Base-by-base conservation (phyloP, 805 yeast species). In the Saccharomycopsis fodiens region DNA sequence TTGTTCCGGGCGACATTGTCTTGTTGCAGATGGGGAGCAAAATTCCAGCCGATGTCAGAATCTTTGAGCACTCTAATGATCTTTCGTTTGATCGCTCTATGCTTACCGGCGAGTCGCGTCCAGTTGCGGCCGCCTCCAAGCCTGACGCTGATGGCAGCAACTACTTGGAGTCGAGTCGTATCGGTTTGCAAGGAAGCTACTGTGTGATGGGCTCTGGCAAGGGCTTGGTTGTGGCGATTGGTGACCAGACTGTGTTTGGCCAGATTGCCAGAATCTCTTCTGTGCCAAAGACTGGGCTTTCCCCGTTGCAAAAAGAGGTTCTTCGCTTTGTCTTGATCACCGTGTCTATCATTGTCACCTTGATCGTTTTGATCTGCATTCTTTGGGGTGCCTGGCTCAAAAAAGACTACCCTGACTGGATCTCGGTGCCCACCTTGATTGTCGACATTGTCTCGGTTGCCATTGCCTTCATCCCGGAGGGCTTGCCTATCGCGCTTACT, bases 391-490 rank as follows among this genome's bases (percentile, higher is more conserved):
- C 65, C 3, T 71, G 72, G 72, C 46, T 71, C 16, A 60, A 63
- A 22, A 58, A 61, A 30, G 47, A 49, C 12, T 65, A 68, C 47
- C 68, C 66, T 7, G 63, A 56, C 36, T 70, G 72, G 72, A 69
- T 72, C 40, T 53, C 58, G 39, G 69, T 63, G 7, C 62, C 72
- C 3, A 55, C 63, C 10, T 58, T 72, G 47, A 66, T 69, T 35
- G 64, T 70, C 21, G 73, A 70, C 50, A 47, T 67, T 39, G 73
- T 72, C 41, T 67, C 72, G 2, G 62, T 73, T 36, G 65, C 70
- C 1, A 74, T 73, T 35, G 67, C 78, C 1, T 72, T 73, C 46
- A 69, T 73, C 39, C 77, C 78, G 4, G 76, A 73, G 54, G 76
- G 77, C 35, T 59, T 70, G 27, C 80, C 67, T 46, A 73, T 63